Evolutionary conservation across 116 monocot genomes (phyloP).

Genomic region (Iris pallida): DNA sequence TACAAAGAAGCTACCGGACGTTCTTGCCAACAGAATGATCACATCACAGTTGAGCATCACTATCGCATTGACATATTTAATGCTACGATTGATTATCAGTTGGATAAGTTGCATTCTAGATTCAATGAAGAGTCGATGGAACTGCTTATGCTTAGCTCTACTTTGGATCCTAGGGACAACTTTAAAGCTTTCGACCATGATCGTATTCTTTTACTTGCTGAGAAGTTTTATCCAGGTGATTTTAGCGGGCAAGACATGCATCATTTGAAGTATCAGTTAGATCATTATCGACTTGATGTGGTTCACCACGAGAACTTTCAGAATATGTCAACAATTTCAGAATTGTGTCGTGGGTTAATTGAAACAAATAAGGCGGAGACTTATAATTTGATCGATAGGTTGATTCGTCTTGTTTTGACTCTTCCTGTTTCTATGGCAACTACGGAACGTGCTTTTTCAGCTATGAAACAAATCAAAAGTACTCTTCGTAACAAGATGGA

Average conservation of each 20-base stretch:
- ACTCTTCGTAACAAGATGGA: not conserved
- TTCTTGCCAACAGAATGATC: not conserved
- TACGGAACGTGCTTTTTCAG: not conserved
- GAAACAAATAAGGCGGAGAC: not conserved
- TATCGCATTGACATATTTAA: not conserved
- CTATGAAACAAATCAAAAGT: not conserved
- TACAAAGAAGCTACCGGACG: not conserved
- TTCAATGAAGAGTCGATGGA: not conserved
- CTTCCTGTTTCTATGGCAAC: slow-evolving; percentile 6
- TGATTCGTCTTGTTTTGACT: not conserved
- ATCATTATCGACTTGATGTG: not conserved
- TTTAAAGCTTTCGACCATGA: not conserved
- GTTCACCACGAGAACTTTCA: not conserved
- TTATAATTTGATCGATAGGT: not conserved
- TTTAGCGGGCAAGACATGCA: not conserved
- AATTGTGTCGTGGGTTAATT: not conserved
- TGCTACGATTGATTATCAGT: not conserved
- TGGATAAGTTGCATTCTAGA: not conserved
- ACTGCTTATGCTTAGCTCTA: not conserved
- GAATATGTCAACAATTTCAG: not conserved
- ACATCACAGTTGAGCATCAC: slow-evolving; percentile 2
- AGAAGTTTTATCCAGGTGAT: not conserved
- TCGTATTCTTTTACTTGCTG: not conserved
- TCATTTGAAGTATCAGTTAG: not conserved
- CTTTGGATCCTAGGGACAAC: not conserved